phyloP scores from a whole-genome alignment of 2,329 filamentous ascomycete species.

The Blastomyces percursus region DNA sequence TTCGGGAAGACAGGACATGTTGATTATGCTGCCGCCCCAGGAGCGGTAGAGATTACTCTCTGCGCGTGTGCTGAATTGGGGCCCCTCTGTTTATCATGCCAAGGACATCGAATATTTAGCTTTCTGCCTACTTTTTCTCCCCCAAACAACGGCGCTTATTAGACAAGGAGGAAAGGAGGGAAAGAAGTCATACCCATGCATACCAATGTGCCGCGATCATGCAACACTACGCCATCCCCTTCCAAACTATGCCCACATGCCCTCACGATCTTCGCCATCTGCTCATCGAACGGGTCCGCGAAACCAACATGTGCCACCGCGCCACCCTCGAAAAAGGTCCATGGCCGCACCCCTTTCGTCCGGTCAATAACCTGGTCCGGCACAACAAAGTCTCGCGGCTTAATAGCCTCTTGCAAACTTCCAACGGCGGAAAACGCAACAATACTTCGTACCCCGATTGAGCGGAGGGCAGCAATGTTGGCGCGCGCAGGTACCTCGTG shows the following conservation, averaged over 20 bases:
- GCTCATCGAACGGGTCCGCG: conserved; percentile 83
- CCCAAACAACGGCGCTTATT: background rate
- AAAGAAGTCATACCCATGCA: conserved; percentile 62
- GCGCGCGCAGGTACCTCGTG: conserved; percentile 91
- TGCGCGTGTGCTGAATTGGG: conserved; percentile 91
- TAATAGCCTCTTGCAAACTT: conserved; percentile 81
- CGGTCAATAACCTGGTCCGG: conserved; percentile 96
- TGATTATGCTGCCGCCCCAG: conserved; percentile 92
- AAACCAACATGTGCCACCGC: conserved; percentile 92
- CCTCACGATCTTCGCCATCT: conserved; percentile 64
- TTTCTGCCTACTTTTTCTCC: background rate
- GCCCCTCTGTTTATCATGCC: conserved; percentile 57
- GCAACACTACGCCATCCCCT: conserved; percentile 73
- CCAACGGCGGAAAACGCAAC: conserved; percentile 95
- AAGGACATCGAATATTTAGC: conserved; percentile 1
- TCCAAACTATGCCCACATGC: conserved; percentile 65
- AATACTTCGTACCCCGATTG: conserved; percentile 77
- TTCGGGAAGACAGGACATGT: conserved; percentile 94
- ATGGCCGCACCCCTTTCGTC: conserved; percentile 86
- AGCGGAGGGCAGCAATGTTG: conserved; percentile 95
- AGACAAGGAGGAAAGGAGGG: conserved; percentile 1
- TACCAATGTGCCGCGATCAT: conserved; percentile 72
- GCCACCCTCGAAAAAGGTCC: conserved; percentile 77
- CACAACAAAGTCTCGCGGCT: conserved; percentile 91
- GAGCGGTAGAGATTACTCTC: conserved; percentile 91